A percentile compares a stretch with the other conserved stretches of the same genome.
Evolutionary conservation across 176 grass and related monocot species (phyloP).

Genomic region (Microstegium vimineum): DNA sequence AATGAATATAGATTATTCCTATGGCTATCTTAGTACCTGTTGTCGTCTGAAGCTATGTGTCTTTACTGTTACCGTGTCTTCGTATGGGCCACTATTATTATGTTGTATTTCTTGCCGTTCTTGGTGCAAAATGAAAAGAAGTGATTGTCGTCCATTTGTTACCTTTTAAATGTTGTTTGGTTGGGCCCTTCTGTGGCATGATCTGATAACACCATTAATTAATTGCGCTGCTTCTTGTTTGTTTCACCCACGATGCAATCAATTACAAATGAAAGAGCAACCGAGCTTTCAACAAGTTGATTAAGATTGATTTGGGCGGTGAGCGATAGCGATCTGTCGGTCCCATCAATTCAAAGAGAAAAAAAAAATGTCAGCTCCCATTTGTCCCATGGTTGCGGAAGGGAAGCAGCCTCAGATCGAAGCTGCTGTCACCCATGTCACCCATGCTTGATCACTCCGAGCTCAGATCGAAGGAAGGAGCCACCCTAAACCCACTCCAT

Average conservation of each 20-base stretch:
- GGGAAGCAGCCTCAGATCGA: too few species aligned
- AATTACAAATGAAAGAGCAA: background rate
- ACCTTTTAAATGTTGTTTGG: background rate
- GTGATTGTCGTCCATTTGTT: background rate
- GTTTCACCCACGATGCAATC: background rate
- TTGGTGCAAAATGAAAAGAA: background rate
- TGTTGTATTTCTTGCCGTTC: background rate
- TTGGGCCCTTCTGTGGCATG: background rate
- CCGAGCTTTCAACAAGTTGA: background rate
- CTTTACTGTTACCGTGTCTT: background rate
- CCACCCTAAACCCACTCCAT: too few species aligned
- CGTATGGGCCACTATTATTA: background rate
- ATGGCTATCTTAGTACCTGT: background rate
- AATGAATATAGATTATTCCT: background rate
- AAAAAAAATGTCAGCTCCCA: too few species aligned
- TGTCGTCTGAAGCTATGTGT: background rate
- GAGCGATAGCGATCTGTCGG: background rate
- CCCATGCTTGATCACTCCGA: too few species aligned
- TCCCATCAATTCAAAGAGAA: background rate
- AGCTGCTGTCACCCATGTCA: too few species aligned
- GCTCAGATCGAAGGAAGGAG: too few species aligned
- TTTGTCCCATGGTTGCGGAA: too few species aligned
- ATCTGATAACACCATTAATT: background rate
- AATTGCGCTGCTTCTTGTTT: background rate
- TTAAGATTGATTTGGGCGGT: background rate